These are phyloP conservation scores for Allium fistulosum DNA, from an alignment of 106 monocot species.

Conservation along the genomic window DNA sequence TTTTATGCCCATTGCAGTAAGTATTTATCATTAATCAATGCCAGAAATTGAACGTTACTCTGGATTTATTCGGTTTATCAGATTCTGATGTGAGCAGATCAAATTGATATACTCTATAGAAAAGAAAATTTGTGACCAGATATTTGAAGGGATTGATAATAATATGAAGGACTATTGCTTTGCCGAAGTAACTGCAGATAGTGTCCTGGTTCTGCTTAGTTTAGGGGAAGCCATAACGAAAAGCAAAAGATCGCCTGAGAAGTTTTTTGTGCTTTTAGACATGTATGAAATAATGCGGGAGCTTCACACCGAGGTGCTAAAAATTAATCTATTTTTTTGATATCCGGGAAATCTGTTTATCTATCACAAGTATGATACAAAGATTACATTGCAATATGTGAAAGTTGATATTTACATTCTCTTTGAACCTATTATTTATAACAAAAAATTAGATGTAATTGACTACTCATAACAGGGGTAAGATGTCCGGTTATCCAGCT, in stretches of 20 bases:
- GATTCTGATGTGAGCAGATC: conserved; percentile 49
- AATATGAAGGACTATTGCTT: conserved; percentile 71
- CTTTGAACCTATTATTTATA: too few species aligned
- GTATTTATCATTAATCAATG: neutral
- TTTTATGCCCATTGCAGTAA: conserved; percentile 91
- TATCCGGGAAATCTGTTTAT: too few species aligned
- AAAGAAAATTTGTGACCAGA: conserved; percentile 81
- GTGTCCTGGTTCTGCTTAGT: conserved; percentile 74
- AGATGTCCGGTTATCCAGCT: too few species aligned
- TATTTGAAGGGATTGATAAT: conserved; percentile 56
- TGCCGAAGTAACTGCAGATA: conserved; percentile 76
- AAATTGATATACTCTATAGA: conserved; percentile 89
- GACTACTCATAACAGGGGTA: too few species aligned
- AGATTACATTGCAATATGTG: too few species aligned
- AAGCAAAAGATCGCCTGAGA: conserved; percentile 95
- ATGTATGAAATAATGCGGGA: conserved; percentile 98
- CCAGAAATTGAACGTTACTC: too few species aligned
- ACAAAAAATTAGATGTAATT: too few species aligned
- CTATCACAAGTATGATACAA: too few species aligned
- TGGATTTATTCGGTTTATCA: too few species aligned
- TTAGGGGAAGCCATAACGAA: conserved; percentile 95
- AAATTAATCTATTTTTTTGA: too few species aligned
- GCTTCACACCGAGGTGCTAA: conserved; percentile 68
- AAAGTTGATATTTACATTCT: too few species aligned
- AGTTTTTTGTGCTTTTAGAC: conserved; percentile 92